These are phyloP conservation scores for Mycena maculata DNA, from an alignment of 768 basidiomycete species.

Conservation along the genomic window DNA sequence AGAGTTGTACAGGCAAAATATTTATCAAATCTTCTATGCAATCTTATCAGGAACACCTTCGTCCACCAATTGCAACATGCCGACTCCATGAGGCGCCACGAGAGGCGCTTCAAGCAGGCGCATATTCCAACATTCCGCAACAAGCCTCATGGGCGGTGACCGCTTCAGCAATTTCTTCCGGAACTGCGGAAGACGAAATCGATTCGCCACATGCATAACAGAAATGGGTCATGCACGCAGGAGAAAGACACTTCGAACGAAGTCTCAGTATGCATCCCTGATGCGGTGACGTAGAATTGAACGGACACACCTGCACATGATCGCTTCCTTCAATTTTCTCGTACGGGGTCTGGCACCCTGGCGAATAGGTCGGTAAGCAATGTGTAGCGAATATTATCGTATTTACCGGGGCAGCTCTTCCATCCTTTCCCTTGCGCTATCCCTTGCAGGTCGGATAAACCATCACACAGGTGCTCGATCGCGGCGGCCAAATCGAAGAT, in stretches of 20 bases:
- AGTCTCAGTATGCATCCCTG: not conserved
- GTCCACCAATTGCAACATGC: too few relatives aligned
- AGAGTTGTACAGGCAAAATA: too few relatives aligned
- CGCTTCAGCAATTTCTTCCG: slow-evolving; percentile 41
- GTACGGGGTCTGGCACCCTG: slow-evolving; percentile 61
- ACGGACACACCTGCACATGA: slow-evolving; percentile 69
- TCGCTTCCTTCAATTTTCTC: slow-evolving; percentile 64
- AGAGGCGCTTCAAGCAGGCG: too few relatives aligned
- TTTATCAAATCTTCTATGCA: too few relatives aligned
- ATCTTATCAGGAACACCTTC: too few relatives aligned
- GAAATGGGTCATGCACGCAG: slow-evolving; percentile 70
- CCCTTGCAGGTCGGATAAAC: slow-evolving; percentile 61
- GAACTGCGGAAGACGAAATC: slow-evolving; percentile 53
- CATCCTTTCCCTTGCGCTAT: slow-evolving; percentile 66
- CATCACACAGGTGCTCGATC: slow-evolving; percentile 68
- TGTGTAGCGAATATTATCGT: not conserved
- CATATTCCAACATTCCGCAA: slow-evolving; percentile 43
- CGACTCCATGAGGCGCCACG: too few relatives aligned
- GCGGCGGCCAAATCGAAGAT: slow-evolving; percentile 50
- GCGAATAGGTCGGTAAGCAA: not conserved
- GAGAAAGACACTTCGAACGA: slow-evolving; percentile 57
- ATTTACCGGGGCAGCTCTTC: slow-evolving; percentile 69
- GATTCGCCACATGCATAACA: slow-evolving; percentile 61
- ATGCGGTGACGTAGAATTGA: slow-evolving; percentile 2
- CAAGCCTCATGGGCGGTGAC: slow-evolving; percentile 45